phyloP scores from a whole-genome alignment of 257 asterid species.

The Agastache rugosa region DNA sequence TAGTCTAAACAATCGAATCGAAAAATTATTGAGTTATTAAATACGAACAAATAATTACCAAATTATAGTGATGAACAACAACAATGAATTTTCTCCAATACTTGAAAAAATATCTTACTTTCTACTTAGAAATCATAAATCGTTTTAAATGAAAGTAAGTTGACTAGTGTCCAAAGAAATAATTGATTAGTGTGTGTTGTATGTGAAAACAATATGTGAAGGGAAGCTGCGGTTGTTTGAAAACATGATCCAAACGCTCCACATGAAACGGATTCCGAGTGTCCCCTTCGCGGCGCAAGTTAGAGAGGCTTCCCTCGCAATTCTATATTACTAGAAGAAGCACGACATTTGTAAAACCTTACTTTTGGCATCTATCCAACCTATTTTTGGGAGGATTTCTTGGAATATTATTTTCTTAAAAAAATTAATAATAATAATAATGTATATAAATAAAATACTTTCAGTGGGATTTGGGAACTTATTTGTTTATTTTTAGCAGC shows the following conservation, averaged over 20 bases:
- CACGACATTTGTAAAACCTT: slow-evolving; percentile 10
- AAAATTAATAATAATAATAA: background rate
- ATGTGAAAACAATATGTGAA: background rate
- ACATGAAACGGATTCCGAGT: slow-evolving; percentile 40
- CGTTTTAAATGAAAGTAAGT: background rate
- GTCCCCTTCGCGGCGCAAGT: slow-evolving; percentile 42
- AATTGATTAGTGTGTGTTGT: background rate
- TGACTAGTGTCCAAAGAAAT: slow-evolving; percentile 15
- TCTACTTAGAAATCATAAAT: too few species aligned
- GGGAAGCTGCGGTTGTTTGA: slow-evolving; percentile 26
- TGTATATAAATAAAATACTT: background rate
- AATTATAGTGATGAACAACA: background rate
- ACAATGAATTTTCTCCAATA: background rate
- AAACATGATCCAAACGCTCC: slow-evolving; percentile 38
- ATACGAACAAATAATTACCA: too few species aligned
- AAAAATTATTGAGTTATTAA: too few species aligned
- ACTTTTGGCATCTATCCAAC: slow-evolving; percentile 37
- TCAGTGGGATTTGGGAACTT: slow-evolving; percentile 25
- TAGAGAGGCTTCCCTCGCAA: slow-evolving; percentile 27
- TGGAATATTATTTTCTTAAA: background rate
- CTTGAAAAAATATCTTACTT: too few species aligned
- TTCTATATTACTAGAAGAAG: slow-evolving; percentile 6
- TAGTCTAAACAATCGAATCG: too few species aligned
- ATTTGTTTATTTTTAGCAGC: background rate
- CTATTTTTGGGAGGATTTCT: slow-evolving; percentile 27